Evolutionary conservation across 306 rosid genomes (phyloP).

Genomic region (Leucaena leucocephala): DNA sequence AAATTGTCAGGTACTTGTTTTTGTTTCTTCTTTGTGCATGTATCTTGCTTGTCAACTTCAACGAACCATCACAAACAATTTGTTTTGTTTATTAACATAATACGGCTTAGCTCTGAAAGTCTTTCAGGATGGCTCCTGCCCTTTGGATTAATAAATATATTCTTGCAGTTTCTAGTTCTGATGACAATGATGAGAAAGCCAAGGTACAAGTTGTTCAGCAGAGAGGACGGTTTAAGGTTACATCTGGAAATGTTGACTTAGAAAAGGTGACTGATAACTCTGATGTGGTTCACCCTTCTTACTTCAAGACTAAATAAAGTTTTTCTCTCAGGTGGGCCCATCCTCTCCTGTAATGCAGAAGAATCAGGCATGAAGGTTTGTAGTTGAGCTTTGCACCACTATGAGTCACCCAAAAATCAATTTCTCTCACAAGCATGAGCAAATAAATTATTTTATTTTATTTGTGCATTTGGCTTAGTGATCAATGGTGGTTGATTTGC

Average conservation of each 20-base stretch:
- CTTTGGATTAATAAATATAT: neutral
- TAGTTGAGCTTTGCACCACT: slow-evolving; percentile 45
- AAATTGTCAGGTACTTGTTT: slow-evolving; percentile 60
- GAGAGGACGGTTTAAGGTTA: slow-evolving; percentile 95
- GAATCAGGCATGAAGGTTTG: slow-evolving; percentile 94
- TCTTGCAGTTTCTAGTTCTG: slow-evolving; percentile 52
- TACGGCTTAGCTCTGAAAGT: neutral
- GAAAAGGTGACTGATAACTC: slow-evolving; percentile 65
- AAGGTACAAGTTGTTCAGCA: slow-evolving; percentile 93
- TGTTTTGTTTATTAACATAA: neutral
- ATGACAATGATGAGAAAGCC: slow-evolving; percentile 78
- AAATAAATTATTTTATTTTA: neutral
- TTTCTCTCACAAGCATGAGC: slow-evolving; percentile 13
- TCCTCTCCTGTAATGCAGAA: slow-evolving; percentile 69
- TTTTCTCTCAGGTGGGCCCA: slow-evolving; percentile 62
- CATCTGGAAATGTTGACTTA: slow-evolving; percentile 81
- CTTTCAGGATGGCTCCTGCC: too few relatives aligned
- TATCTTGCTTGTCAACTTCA: slow-evolving; percentile 32
- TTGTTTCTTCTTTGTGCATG: slow-evolving; percentile 15
- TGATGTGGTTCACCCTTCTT: slow-evolving; percentile 8
- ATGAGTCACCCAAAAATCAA: neutral
- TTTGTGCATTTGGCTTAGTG: slow-evolving; percentile 13
- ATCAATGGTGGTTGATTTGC: slow-evolving; percentile 31
- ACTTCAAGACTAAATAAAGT: slow-evolving; percentile 35
- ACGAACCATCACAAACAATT: slow-evolving; percentile 6